phyloP scores from a whole-genome alignment of 208 protist species.

The Acanthamoeba culbertsoni region DNA sequence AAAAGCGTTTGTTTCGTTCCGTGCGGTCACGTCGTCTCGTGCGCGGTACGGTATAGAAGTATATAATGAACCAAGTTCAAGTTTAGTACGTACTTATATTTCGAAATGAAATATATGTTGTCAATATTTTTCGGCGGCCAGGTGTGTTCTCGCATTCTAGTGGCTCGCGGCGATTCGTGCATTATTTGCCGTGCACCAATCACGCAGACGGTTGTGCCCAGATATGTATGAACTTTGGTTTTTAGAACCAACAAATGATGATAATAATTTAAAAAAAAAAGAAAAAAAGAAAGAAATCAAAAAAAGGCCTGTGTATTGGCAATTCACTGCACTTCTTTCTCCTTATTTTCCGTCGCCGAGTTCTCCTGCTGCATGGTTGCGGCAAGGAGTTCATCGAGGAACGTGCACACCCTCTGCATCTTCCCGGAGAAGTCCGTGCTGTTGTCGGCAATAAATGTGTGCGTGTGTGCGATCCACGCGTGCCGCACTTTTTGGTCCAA shows the following conservation, averaged over 20 bases:
- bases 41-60: not conserved
- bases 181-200: not conserved
- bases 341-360: not conserved
- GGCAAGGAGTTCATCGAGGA: not conserved
- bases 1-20: constrained; percentile 2
- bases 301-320: no score
- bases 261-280: no score
- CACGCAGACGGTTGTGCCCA: not conserved
- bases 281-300: no score
- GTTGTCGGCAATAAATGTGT: constrained; percentile 31
- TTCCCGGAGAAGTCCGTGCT: constrained; percentile 12
- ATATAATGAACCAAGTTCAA: not conserved
- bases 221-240: not conserved
- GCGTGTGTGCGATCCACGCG: constrained; percentile 39
- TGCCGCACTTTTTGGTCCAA: constrained; percentile 82
- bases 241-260: no score
- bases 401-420: constrained; percentile 28
- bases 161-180: not conserved
- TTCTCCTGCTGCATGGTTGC: not conserved
- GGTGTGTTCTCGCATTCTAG: not conserved
- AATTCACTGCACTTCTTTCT: not conserved
- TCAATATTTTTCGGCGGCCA: not conserved
- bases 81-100: not conserved
- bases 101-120: not conserved
- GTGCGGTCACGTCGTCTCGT: not conserved